Percentiles rank a stretch among this genome's conserved stretches.
Evolutionary conservation across 2,329 filamentous ascomycete species (phyloP).

Genomic region (Epichloe glyceriae): DNA sequence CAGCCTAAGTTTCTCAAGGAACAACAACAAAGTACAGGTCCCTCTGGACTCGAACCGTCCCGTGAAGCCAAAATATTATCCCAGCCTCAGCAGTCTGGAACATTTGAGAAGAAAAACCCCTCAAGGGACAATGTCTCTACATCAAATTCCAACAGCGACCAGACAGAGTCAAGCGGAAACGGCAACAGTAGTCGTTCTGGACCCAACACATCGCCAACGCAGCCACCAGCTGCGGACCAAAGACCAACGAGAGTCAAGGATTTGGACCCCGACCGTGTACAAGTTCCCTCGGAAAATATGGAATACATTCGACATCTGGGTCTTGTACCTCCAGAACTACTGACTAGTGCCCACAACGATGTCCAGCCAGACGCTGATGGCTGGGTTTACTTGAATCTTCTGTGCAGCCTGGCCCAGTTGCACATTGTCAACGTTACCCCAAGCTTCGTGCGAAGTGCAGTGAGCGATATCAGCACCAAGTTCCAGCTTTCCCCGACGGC

Average conservation of each 20-base stretch:
- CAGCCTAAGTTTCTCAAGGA: slow-evolving; percentile 16
- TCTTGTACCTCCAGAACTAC: slow-evolving; percentile 45
- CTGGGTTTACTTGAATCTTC: slow-evolving; percentile 72
- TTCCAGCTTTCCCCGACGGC: slow-evolving; percentile 69
- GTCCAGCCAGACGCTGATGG: slow-evolving; percentile 53
- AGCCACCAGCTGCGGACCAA: slow-evolving; percentile 45
- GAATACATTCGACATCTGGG: slow-evolving; percentile 67
- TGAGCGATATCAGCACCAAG: slow-evolving; percentile 56
- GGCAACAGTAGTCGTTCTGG: slow-evolving; percentile 13
- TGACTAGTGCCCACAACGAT: slow-evolving; percentile 26
- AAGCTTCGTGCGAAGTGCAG: slow-evolving; percentile 61
- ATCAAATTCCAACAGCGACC: slow-evolving; percentile 36
- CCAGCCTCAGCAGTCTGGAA: slow-evolving; percentile 15
- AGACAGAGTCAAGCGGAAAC: slow-evolving; percentile 29
- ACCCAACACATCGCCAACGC: slow-evolving; percentile 28
- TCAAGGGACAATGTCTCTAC: slow-evolving; percentile 31
- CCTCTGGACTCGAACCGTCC: slow-evolving; percentile 17
- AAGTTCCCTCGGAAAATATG: slow-evolving; percentile 65
- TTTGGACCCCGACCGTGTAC: slow-evolving; percentile 64
- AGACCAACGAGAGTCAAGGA: slow-evolving; percentile 65
- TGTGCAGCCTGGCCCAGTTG: slow-evolving; percentile 71
- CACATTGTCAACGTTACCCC: slow-evolving; percentile 76
- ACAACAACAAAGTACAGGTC: slow-evolving; percentile 21
- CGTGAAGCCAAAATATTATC: slow-evolving; percentile 38
- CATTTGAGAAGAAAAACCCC: slow-evolving; percentile 24